phyloP scores from a whole-genome alignment of 2,329 filamentous ascomycete genomes.

The Aurifilum marmelostoma region DNA sequence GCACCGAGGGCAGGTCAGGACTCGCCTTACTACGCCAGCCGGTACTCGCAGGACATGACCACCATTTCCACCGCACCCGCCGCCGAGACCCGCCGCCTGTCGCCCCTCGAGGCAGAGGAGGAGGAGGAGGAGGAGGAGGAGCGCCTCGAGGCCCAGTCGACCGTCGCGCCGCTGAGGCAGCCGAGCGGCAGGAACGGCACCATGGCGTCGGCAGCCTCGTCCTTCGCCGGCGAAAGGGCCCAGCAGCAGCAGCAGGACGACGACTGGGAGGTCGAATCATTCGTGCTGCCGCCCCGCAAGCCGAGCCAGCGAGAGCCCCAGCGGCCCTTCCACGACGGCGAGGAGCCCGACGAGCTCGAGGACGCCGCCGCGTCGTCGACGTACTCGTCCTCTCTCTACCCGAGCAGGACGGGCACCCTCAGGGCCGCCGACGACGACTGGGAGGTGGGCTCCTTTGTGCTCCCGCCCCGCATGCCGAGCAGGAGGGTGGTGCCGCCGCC shows the following conservation, averaged over 20 bases:
- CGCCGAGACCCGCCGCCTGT: slow-evolving; percentile 19
- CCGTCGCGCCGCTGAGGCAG: slow-evolving; percentile 19
- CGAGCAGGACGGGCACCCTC: slow-evolving; percentile 5
- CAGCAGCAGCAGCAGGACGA: slow-evolving; percentile 3
- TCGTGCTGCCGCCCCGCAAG: slow-evolving; percentile 25
- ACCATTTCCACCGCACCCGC: slow-evolving; percentile 17
- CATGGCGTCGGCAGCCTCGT: neutral
- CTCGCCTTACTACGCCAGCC: neutral
- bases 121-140: slow-evolving; percentile 22
- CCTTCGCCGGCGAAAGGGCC: no score
- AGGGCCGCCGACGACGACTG: slow-evolving; percentile 14
- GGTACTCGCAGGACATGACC: slow-evolving; percentile 25
- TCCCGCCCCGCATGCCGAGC: slow-evolving; percentile 29
- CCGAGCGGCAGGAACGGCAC: slow-evolving; percentile 19
- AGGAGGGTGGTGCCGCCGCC: slow-evolving; percentile 10
- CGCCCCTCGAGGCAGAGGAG: slow-evolving; percentile 23
- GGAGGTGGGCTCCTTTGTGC: slow-evolving; percentile 25
- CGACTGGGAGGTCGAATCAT: slow-evolving; percentile 25
- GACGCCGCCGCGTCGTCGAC: slow-evolving; percentile 21
- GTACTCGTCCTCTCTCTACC: neutral
- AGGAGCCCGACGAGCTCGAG: slow-evolving; percentile 16
- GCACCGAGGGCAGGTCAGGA: no score
- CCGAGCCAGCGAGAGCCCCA: slow-evolving; percentile 25
- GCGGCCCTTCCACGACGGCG: neutral
- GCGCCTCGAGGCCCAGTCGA: slow-evolving; percentile 18